These are phyloP conservation scores for Dalbergia cochinchinensis DNA, from an alignment of 306 rosid species.

Conservation along the genomic window DNA sequence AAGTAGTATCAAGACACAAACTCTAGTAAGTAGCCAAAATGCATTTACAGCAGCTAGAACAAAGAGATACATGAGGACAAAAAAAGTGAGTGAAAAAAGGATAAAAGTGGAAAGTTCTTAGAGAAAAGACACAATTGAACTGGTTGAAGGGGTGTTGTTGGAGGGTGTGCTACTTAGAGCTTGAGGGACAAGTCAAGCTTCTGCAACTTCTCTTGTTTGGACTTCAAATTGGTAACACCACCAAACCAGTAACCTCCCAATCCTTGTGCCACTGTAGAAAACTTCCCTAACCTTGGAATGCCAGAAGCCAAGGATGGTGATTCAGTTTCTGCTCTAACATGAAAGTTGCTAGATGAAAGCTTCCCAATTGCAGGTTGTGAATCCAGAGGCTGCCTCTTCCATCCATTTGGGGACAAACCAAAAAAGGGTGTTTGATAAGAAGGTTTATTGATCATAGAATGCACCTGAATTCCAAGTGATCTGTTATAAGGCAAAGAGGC, in stretches of 20 bases:
- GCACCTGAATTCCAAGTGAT: conserved; percentile 87
- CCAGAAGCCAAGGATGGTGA: conserved; percentile 52
- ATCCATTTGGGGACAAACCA: conserved; percentile 55
- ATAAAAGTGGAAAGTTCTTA: conserved; percentile 34
- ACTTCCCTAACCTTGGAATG: conserved; percentile 59
- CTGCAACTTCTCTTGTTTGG: conserved; percentile 68
- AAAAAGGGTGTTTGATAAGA: conserved; percentile 49
- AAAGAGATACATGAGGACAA: conserved; percentile 44
- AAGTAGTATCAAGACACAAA: conserved; percentile 36
- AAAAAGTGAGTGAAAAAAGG: conserved; percentile 4
- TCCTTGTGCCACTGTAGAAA: conserved; percentile 52
- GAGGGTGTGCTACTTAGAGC: conserved; percentile 57
- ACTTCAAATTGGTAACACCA: conserved; percentile 48
- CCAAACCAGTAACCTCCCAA: conserved; percentile 50
- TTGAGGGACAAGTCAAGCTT: conserved; percentile 96
- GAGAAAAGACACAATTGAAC: conserved; percentile 35
- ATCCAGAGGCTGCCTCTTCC: conserved; percentile 57
- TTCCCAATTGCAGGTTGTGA: conserved; percentile 53
- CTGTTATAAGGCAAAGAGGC: conserved; percentile 73
- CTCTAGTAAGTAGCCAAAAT: conserved; percentile 46
- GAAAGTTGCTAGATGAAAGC: conserved; percentile 43
- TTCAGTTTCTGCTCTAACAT: conserved; percentile 48
- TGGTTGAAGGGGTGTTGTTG: not conserved
- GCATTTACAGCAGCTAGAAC: conserved; percentile 58
- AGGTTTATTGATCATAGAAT: conserved; percentile 86